phyloP scores from a whole-genome alignment of 495 filamentous ascomycete genomes.

The Aspergillus nidulans region DNA sequence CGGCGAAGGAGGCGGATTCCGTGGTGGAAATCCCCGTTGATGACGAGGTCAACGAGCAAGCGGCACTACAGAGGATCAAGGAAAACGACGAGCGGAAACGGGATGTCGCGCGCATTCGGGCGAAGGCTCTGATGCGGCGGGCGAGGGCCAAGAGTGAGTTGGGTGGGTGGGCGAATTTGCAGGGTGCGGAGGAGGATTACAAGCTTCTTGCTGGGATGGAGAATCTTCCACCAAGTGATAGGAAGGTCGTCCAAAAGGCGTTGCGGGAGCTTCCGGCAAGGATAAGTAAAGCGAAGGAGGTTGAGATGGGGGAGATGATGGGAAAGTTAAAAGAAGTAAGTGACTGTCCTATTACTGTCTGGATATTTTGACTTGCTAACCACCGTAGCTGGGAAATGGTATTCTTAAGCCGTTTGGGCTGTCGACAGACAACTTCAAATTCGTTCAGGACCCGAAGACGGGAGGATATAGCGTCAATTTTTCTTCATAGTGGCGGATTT shows the following conservation, averaged over 20 bases:
- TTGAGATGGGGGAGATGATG: conserved; percentile 94
- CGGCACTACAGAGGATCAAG: conserved; percentile 49
- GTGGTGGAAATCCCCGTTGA: conserved; percentile 52
- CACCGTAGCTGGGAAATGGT: conserved; percentile 73
- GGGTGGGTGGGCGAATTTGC: conserved; percentile 74
- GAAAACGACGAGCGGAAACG: conserved; percentile 47
- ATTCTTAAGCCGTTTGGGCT: conserved; percentile 90
- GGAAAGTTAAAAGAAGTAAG: conserved; percentile 83
- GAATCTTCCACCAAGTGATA: conserved; percentile 60
- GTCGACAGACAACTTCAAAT: conserved; percentile 88
- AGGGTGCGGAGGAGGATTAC: conserved; percentile 77
- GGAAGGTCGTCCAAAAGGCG: conserved; percentile 59
- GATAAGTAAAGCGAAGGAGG: conserved; percentile 72
- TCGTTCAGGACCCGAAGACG: conserved; percentile 82
- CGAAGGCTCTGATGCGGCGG: conserved; percentile 81
- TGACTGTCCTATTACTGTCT: conserved; percentile 6
- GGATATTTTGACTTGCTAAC: conserved; percentile 2
- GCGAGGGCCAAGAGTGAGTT: conserved; percentile 68
- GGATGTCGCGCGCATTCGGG: conserved; percentile 71
- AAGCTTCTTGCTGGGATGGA: conserved; percentile 51
- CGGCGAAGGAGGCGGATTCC: conserved; percentile 18
- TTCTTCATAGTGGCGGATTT: conserved; percentile 26
- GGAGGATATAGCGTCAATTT: conserved; percentile 95
- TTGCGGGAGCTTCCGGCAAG: conserved; percentile 58
- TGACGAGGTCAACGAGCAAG: conserved; percentile 56